Evolutionary conservation across 2,329 filamentous ascomycete genomes (phyloP), one percentile per base, ranked within the genome.

Genomic region (Penicillium sp.): DNA sequence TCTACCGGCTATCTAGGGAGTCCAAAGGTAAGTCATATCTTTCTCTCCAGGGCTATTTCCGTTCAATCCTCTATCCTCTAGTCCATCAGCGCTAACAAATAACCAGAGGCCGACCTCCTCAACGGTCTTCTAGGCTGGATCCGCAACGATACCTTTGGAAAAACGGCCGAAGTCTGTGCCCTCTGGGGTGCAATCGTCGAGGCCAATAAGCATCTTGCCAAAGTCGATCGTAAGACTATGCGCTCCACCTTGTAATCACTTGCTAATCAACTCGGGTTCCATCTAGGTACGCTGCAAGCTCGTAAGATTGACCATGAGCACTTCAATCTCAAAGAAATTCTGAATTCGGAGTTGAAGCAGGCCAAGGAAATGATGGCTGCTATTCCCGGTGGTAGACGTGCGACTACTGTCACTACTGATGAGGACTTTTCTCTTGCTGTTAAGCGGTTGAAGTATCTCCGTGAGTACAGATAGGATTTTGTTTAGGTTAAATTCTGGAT

Each of bases 141-240:
- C n/a, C 53, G 53, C 29, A 55, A 55, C n/a, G 53, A 55, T 2
- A 44, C 53, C 16, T 55, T 55, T 35, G 53, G 48, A 11, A 55
- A 37, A 16, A n/a, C 52, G 11, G 48, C 53, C 10, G 53, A 55
- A 16, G 35, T 45, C 5, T 55, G 48, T 29, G 48, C 48, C n/a
- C 34, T 52, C 34, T 55, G 53, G 53, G 53, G 40, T 35, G 48
- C 48, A 46, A 39, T 55, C 6, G 48, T 55, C 13, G 26, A 52
- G 6, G 53, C 53, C 29, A 52, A 55, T 16, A 40, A 44, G 13
- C 29, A 55, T 13, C 40, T 55, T 9, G 16, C 22, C 5, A 40
- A 52, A 38, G 32, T 52, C 11, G 40, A 55, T 35, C 40, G 53
- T 55, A 37, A 40, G 53, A 31, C 16, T 10, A 35, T 18, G n/a